phyloP scores from a whole-genome alignment of 2,329 filamentous ascomycete genomes.

The Monascus ruber region DNA sequence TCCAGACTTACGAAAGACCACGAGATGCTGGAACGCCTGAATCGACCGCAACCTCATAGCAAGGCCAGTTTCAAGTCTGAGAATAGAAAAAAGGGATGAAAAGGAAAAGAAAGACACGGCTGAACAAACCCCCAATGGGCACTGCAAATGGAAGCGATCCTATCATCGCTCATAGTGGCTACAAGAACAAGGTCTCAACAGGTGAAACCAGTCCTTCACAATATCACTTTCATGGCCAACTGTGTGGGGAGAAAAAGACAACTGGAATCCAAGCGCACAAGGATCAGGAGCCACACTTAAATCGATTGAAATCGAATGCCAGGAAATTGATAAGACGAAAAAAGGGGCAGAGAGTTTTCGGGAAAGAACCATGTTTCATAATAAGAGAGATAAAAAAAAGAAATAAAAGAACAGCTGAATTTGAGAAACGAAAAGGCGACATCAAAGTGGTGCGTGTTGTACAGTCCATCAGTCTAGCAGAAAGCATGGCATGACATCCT shows the following conservation, averaged over 20 bases:
- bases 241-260: too few relatives aligned
- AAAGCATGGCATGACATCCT: slow-evolving; percentile 22
- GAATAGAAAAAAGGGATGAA: slow-evolving; percentile 4
- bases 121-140: slow-evolving; percentile 7
- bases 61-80: slow-evolving; percentile 1
- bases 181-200: slow-evolving; percentile 10
- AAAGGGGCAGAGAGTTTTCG: background rate
- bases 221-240: too few relatives aligned
- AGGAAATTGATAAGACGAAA: slow-evolving; percentile 3
- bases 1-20: slow-evolving; percentile 6
- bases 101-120: slow-evolving; percentile 6
- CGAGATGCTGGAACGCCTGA: slow-evolving; percentile 5
- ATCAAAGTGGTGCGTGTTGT: slow-evolving; percentile 20
- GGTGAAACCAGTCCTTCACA: background rate
- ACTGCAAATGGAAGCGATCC: slow-evolving; percentile 4
- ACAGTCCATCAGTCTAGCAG: slow-evolving; percentile 24
- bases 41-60: slow-evolving; percentile 1
- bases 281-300: background rate
- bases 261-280: too few relatives aligned
- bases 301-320: slow-evolving; percentile 2
- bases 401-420: slow-evolving; percentile 6
- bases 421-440: background rate
- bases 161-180: slow-evolving; percentile 10
- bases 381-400: slow-evolving; percentile 6
- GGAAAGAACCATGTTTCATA: slow-evolving; percentile 8